Evolutionary conservation across 176 grass and related monocot species (phyloP).

Genomic region (Eleusine indica): DNA sequence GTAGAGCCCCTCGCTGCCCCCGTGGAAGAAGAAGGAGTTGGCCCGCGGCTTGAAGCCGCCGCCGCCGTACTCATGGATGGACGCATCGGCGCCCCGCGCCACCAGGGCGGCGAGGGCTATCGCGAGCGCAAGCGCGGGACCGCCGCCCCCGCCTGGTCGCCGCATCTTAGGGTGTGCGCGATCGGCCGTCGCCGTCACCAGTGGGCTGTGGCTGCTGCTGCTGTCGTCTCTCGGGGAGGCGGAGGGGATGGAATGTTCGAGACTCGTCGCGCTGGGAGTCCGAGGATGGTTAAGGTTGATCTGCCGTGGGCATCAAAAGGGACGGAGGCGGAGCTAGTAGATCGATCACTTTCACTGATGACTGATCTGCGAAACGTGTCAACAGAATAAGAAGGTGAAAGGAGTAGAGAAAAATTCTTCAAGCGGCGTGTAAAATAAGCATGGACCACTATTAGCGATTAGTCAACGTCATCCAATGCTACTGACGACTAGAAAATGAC

Average conservation of each 20-base stretch:
- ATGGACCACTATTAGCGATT: not conserved
- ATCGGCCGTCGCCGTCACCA: not conserved
- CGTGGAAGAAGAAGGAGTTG: conserved; percentile 99
- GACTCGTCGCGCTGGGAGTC: conserved; percentile 23
- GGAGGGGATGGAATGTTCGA: conserved; percentile 21
- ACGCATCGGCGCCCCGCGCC: conserved; percentile 52
- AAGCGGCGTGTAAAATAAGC: not conserved
- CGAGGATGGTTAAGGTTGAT: conserved; percentile 41
- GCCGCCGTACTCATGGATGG: conserved; percentile 85
- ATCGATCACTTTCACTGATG: not conserved
- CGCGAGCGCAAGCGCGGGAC: conserved; percentile 42
- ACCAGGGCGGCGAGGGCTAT: conserved; percentile 45
- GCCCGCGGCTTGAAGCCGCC: conserved; percentile 74
- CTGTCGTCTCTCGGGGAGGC: not conserved
- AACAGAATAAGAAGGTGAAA: not conserved
- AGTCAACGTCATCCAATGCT: not conserved
- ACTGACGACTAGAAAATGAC: not conserved
- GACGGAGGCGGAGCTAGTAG: not conserved
- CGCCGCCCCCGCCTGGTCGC: not conserved
- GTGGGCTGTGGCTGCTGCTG: not conserved
- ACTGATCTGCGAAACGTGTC: not conserved
- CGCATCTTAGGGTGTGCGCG: conserved; percentile 29
- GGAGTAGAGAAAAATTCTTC: not conserved
- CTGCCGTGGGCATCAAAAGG: not conserved
- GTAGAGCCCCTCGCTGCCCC: conserved; percentile 96